Base-by-base conservation (phyloP, 495 filamentous ascomycete species). In the Mytilinidion resinicola region DNA sequence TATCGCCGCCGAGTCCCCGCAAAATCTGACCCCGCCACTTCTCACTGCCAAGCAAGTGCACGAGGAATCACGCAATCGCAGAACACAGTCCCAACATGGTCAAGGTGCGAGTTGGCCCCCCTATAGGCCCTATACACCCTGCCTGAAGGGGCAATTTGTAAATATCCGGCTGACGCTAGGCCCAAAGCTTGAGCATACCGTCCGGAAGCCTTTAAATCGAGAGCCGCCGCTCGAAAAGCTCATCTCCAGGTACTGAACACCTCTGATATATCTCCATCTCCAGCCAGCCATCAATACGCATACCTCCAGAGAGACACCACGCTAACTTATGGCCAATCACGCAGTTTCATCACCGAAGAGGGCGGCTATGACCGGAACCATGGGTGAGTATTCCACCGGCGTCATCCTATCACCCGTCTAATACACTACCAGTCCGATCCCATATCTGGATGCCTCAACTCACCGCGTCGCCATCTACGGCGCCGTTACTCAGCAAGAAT, bases 301-400 rank as follows among this genome's bases (percentile, higher is more conserved):
- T 5, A 20, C 44, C 17, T 47, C 12, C 43, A 56, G n/a, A 46
- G 44, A n/a, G 3, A 8, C 38, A 41, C 15, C 34, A 33, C 7
- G 17, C 30, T 21, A n/a, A n/a, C 34, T 4, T 44, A 20, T 25
- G 17, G n/a, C 34, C 21, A 4, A 35, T 17, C 46, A 7, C 12
- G 53, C 54, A 77, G 73, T 17, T 81, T 80, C 67, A 63, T 76
- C 53, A 78, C 78, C 0, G 55, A 67, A 14, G 55, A 44, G 25
- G 60, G 70, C 1, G 69, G 67, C 54, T 80, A 80, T 58, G 73
- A 80, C 64, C 73, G 80, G 41, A 82, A 82, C 56, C 79, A 82
- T 59, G 76, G 78, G 55, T 49, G 58, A 53, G 51, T 30, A 37
- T 41, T 9, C 17, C 17, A 49, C 53, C 42, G 3, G 14, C 25